These are phyloP conservation scores for Venturia nashicola DNA, from an alignment of 2,329 filamentous ascomycete genomes.

Conservation along the genomic window DNA sequence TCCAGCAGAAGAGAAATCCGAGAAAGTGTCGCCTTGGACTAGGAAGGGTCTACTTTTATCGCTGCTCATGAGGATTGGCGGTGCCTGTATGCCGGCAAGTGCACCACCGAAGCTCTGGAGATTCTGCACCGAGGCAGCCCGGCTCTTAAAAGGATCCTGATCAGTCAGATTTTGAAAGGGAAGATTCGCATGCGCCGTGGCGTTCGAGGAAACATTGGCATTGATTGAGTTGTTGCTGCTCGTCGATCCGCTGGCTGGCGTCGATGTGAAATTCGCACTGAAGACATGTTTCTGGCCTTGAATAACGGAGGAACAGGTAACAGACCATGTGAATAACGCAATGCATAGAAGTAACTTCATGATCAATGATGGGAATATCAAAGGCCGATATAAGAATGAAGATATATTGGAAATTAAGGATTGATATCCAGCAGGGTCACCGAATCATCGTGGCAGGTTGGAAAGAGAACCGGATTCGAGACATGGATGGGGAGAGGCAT, in stretches of 20 bases:
- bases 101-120: conserved; percentile 11
- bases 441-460: background rate
- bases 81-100: conserved; percentile 11
- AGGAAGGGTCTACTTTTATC: conserved; percentile 7
- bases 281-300: background rate
- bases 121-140: conserved; percentile 1
- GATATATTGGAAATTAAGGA: background rate
- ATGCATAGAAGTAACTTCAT: background rate
- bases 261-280: background rate
- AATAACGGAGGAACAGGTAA: background rate
- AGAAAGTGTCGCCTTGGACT: conserved; percentile 10
- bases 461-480: background rate
- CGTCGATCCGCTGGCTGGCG: background rate
- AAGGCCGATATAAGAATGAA: background rate
- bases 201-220: background rate
- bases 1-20: conserved; percentile 9
- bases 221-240: background rate
- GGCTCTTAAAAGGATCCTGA: background rate
- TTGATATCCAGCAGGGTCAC: background rate
- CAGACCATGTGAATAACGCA: background rate
- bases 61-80: conserved; percentile 7
- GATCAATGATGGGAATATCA: background rate
- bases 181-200: background rate
- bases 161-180: background rate
- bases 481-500: background rate